phyloP scores from a whole-genome alignment of 2,329 filamentous ascomycete genomes.

The Ophiostoma fasciatum region DNA sequence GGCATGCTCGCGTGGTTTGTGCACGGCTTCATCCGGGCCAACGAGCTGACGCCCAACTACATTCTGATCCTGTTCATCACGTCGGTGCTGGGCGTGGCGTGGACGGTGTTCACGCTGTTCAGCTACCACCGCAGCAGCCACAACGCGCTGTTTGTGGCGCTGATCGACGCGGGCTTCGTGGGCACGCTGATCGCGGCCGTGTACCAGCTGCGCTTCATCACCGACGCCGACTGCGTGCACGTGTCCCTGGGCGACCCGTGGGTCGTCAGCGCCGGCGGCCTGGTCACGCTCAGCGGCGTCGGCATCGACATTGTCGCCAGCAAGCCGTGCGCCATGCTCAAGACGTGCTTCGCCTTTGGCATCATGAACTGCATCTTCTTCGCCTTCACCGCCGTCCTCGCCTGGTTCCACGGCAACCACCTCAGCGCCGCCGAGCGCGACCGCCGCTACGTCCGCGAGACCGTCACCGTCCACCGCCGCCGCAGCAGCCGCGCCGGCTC shows the following conservation, averaged over 20 bases:
- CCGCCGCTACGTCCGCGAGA: conserved; percentile 33
- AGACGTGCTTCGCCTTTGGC: conserved; percentile 74
- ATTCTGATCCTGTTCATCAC: conserved; percentile 56
- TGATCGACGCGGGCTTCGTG: conserved; percentile 46
- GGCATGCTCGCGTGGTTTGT: conserved; percentile 56
- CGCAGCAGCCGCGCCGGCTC: conserved; percentile 25
- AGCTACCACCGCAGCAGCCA: conserved; percentile 46
- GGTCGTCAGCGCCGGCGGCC: conserved; percentile 44
- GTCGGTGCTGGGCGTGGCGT: conserved; percentile 45
- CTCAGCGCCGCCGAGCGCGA: conserved; percentile 27
- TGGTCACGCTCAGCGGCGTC: conserved; percentile 39
- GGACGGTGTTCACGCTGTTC: conserved; percentile 51
- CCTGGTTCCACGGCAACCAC: conserved; percentile 39
- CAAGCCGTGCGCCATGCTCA: conserved; percentile 83
- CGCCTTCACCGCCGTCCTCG: conserved; percentile 59
- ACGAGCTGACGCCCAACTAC: conserved; percentile 44
- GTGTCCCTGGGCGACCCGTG: conserved; percentile 35
- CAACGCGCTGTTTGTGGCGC: conserved; percentile 45
- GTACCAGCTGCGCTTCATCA: conserved; percentile 43
- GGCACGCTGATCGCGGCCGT: conserved; percentile 50
- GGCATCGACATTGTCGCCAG: conserved; percentile 40
- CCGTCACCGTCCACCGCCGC: conserved; percentile 23
- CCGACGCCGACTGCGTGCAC: conserved; percentile 50
- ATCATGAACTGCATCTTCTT: conserved; percentile 83
- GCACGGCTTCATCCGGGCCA: conserved; percentile 39